Conservation (phyloP, 768 basidiomycete genomes). For the Ramaria sp. region DNA sequence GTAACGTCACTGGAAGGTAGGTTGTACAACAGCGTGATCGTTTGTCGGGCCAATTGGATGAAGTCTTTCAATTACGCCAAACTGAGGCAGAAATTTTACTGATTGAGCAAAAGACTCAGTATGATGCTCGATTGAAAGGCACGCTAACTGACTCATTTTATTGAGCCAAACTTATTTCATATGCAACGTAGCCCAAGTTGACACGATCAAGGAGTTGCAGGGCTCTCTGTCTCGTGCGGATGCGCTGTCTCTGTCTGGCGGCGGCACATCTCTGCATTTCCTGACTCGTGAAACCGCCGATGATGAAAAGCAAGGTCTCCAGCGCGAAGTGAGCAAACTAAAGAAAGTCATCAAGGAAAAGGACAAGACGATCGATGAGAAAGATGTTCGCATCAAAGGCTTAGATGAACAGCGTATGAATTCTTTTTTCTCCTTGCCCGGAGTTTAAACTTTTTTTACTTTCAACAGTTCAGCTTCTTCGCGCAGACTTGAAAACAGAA, state of each 20-base stretch:
- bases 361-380: slow-evolving; percentile 29
- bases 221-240: slow-evolving; percentile 43
- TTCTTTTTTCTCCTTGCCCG: background rate
- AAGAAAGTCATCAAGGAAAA: slow-evolving; percentile 34
- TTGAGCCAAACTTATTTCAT: background rate
- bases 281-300: slow-evolving; percentile 67
- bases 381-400: slow-evolving; percentile 35
- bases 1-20: slow-evolving; percentile 17
- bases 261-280: slow-evolving; percentile 46
- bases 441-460: background rate
- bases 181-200: slow-evolving; percentile 40
- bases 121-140: slow-evolving; percentile 46
- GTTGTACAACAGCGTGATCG: slow-evolving; percentile 33
- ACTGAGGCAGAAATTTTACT: slow-evolving; percentile 57
- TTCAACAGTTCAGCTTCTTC: slow-evolving; percentile 37
- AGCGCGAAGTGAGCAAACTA: slow-evolving; percentile 36
- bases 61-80: slow-evolving; percentile 42
- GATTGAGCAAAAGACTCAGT: slow-evolving; percentile 36
- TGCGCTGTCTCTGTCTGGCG: slow-evolving; percentile 39
- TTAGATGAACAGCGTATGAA: slow-evolving; percentile 40
- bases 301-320: slow-evolving; percentile 46
- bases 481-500: slow-evolving; percentile 50
- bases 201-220: slow-evolving; percentile 43
- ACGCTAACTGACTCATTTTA: slow-evolving; percentile 9
- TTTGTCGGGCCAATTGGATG: slow-evolving; percentile 46